A percentile compares a stretch with the other conserved stretches of the same genome.
Evolutionary conservation across 768 basidiomycete genomes (phyloP).

Genomic region (Boletellus emodensis): DNA sequence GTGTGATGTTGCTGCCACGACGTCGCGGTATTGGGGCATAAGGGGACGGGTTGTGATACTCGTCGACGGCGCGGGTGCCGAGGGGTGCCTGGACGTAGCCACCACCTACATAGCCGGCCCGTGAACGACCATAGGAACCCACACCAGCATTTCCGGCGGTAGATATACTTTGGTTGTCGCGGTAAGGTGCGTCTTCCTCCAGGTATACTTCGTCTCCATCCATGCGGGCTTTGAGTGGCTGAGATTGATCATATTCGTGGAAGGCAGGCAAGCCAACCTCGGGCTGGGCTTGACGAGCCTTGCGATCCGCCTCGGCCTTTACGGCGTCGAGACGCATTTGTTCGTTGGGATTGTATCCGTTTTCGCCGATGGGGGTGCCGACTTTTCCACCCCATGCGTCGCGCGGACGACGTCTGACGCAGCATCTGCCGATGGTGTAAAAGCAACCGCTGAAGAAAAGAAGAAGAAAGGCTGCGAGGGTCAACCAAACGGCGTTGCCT

Average conservation of each 20-base stretch:
- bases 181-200: constrained; percentile 44
- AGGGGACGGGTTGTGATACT: constrained; percentile 56
- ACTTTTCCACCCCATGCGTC: constrained; percentile 39
- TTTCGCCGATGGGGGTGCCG: constrained; percentile 23
- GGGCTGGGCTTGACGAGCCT: constrained; percentile 54
- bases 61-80: constrained; percentile 71
- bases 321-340: constrained; percentile 78
- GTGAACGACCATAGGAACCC: constrained; percentile 32
- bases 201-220: constrained; percentile 55
- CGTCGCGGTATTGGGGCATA: constrained; percentile 43
- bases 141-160: constrained; percentile 18
- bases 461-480: constrained; percentile 78
- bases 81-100: constrained; percentile 64
- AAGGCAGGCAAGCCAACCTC: constrained; percentile 76
- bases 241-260: constrained; percentile 54
- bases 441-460: constrained; percentile 91
- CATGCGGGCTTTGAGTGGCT: constrained; percentile 60
- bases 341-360: constrained; percentile 44
- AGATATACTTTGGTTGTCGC: constrained; percentile 28
- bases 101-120: constrained; percentile 37
- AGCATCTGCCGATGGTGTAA: constrained; percentile 81
- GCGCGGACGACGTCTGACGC: constrained; percentile 54
- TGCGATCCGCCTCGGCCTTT: constrained; percentile 82
- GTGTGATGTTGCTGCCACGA: constrained; percentile 37
- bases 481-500: constrained; percentile 90